Conservation (phyloP, 2,329 filamentous ascomycete genomes). For the Corniculantispora saksenae region DNA sequence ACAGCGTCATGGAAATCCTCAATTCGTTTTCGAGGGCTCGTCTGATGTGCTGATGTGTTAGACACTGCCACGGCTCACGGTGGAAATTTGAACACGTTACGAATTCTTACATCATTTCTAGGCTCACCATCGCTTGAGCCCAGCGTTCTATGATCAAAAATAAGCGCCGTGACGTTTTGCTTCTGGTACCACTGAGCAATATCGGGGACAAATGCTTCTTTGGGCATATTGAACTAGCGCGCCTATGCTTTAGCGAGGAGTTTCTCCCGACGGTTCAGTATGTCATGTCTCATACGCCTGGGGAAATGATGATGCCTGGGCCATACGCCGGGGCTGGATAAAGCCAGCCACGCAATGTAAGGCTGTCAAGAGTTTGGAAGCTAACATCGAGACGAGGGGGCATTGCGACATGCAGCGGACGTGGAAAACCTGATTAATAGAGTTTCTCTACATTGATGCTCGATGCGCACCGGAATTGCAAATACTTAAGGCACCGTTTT, state of each 20-base stretch:
- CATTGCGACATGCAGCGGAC: not conserved
- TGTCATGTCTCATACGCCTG: not conserved
- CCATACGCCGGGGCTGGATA: not conserved
- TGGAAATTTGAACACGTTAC: no score
- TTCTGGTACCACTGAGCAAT: conserved; percentile 1
- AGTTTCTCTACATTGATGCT: no score
- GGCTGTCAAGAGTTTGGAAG: not conserved
- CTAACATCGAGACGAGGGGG: not conserved
- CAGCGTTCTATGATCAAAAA: not conserved
- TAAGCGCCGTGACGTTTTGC: not conserved
- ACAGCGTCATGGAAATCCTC: not conserved
- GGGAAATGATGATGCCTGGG: not conserved
- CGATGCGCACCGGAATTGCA: no score
- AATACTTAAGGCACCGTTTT: no score
- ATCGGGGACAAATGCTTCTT: not conserved
- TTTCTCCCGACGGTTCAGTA: not conserved
- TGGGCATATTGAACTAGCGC: conserved; percentile 1
- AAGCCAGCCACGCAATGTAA: not conserved
- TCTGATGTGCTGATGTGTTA: not conserved
- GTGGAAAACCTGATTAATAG: not conserved
- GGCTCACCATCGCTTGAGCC: not conserved
- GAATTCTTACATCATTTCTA: conserved; percentile 4
- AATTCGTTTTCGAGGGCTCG: not conserved
- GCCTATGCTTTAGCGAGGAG: not conserved
- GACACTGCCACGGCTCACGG: no score